These are phyloP conservation scores for Tetrapisispora iriomotensis DNA, from an alignment of 805 yeast species.

Conservation along the genomic window DNA sequence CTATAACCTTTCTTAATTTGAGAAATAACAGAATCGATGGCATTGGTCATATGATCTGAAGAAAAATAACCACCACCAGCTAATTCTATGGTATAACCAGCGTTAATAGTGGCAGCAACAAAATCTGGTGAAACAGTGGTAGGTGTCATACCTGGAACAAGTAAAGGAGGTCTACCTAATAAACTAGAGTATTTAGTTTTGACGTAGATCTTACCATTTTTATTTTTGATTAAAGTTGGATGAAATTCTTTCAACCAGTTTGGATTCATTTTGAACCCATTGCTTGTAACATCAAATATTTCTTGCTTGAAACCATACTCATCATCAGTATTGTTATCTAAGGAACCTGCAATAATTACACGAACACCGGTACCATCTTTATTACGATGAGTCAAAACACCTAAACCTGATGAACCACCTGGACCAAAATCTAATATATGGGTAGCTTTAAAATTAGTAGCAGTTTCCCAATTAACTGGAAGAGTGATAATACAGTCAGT, in stretches of 20 bases:
- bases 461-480: slow-evolving; percentile 91
- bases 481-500: slow-evolving; percentile 76
- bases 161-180: slow-evolving; percentile 87
- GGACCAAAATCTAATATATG: slow-evolving; percentile 97
- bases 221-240: slow-evolving; percentile 75
- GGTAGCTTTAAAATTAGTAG: slow-evolving; percentile 72
- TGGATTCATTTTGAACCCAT: slow-evolving; percentile 67
- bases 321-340: slow-evolving; percentile 62
- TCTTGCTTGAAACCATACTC: slow-evolving; percentile 96
- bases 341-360: slow-evolving; percentile 84
- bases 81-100: slow-evolving; percentile 95
- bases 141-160: slow-evolving; percentile 99
- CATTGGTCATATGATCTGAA: slow-evolving; percentile 59
- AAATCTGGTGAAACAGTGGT: slow-evolving; percentile 91
- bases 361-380: slow-evolving; percentile 98
- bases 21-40: slow-evolving; percentile 63
- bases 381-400: slow-evolving; percentile 91
- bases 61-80: slow-evolving; percentile 98
- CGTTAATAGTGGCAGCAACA: slow-evolving; percentile 85
- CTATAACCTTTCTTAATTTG: slow-evolving; percentile 78
- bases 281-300: slow-evolving; percentile 60
- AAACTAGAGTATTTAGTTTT: slow-evolving; percentile 91
- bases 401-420: slow-evolving; percentile 95
- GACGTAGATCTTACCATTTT: slow-evolving; percentile 65
- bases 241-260: slow-evolving; percentile 86